A percentile compares a stretch with the other conserved stretches of the same genome.
Conservation (phyloP, 1,139 yeast genomes). For the Meyerozyma guilliermondii region DNA sequence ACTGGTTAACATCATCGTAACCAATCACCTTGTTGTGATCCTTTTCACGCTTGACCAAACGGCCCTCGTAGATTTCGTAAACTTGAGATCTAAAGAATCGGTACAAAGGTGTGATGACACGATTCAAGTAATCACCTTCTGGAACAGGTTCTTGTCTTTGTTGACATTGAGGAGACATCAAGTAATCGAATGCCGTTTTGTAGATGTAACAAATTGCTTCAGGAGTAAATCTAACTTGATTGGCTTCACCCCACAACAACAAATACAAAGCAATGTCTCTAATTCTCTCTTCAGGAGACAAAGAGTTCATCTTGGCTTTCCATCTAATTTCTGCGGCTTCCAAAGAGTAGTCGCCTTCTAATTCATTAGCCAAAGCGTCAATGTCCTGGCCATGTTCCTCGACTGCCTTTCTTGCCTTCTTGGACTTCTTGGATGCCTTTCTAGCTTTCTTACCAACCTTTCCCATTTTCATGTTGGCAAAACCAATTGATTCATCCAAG, state of each 20-base stretch:
- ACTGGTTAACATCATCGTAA: slow-evolving; percentile 97
- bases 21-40: slow-evolving; percentile 95
- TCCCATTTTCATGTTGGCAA: slow-evolving; percentile 65
- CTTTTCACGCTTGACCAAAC: slow-evolving; percentile 93
- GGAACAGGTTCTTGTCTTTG: slow-evolving; percentile 87
- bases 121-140: slow-evolving; percentile 92
- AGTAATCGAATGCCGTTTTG: slow-evolving; percentile 88
- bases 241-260: slow-evolving; percentile 97
- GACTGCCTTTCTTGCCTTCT: slow-evolving; percentile 58
- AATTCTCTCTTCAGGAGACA: slow-evolving; percentile 65
- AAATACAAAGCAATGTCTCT: slow-evolving; percentile 87
- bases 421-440: slow-evolving; percentile 51
- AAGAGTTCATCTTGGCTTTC: slow-evolving; percentile 46
- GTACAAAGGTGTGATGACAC: slow-evolving; percentile 90
- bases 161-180: slow-evolving; percentile 84
- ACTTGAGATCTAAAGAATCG: slow-evolving; percentile 91
- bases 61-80: slow-evolving; percentile 89
- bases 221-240: slow-evolving; percentile 92
- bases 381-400: slow-evolving; percentile 45
- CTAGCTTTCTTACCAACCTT: slow-evolving; percentile 54
- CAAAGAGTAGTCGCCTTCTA: slow-evolving; percentile 77
- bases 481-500: slow-evolving; percentile 32
- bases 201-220: slow-evolving; percentile 90
- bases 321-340: slow-evolving; percentile 50
- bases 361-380: slow-evolving; percentile 62